Conservation (phyloP, 2,329 filamentous ascomycete species). For the Pseudomassariella vexata region DNA sequence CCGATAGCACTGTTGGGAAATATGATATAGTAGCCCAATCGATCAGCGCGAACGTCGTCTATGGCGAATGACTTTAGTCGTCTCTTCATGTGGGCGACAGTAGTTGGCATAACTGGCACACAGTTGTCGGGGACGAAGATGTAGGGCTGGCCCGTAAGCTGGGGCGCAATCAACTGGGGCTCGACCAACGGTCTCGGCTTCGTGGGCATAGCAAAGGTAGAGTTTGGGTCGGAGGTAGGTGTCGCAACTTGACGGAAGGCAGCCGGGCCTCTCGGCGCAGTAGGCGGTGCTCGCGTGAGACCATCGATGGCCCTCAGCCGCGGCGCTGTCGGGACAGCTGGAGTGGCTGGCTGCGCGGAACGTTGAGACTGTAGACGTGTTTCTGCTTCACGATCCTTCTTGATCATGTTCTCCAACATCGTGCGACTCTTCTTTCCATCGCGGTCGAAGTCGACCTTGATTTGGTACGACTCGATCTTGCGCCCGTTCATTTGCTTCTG, state of each 20-base stretch:
- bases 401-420: slow-evolving; percentile 70
- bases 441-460: slow-evolving; percentile 83
- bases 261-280: slow-evolving; percentile 81
- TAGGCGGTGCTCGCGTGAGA: slow-evolving; percentile 64
- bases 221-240: slow-evolving; percentile 25
- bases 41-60: slow-evolving; percentile 77
- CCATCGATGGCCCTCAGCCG: slow-evolving; percentile 32
- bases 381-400: slow-evolving; percentile 57
- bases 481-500: slow-evolving; percentile 71
- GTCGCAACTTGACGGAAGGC: slow-evolving; percentile 37
- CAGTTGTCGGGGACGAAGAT: slow-evolving; percentile 83
- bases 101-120: slow-evolving; percentile 81
- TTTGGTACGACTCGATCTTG: slow-evolving; percentile 69
- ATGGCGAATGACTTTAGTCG: slow-evolving; percentile 78
- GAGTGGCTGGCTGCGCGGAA: slow-evolving; percentile 14
- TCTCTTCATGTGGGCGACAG: slow-evolving; percentile 85
- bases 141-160: slow-evolving; percentile 76
- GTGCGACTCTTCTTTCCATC: slow-evolving; percentile 78
- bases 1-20: slow-evolving; percentile 76
- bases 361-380: slow-evolving; percentile 15
- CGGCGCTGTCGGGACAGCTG: slow-evolving; percentile 17
- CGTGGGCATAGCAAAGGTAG: slow-evolving; percentile 29
- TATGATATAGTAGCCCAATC: slow-evolving; percentile 84
- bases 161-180: slow-evolving; percentile 57
- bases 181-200: slow-evolving; percentile 55